Evolutionary conservation across 108 stramenopile species (phyloP), one percentile per base, ranked within the genome.

Genomic region (Conticribra weissflogii): DNA sequence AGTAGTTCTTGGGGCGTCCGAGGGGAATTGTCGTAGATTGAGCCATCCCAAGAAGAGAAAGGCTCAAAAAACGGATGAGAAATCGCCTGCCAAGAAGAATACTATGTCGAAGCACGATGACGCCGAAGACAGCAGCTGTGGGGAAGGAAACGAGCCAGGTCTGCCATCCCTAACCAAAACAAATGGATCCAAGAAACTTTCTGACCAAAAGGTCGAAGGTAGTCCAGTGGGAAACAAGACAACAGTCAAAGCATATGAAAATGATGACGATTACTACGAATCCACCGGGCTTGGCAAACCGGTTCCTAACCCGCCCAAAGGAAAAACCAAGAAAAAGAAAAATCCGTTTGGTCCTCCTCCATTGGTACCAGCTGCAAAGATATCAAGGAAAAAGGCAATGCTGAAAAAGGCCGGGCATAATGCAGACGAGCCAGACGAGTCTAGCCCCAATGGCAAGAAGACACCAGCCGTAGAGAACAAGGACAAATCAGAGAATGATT

Each of bases 1-100:
- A 45, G 22, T 33, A 21, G 32, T 70, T 0, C 34, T 70, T 50
- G 49, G 41, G 58, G 44, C 8, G n/a, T 18, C 22, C 17, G 24
- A 41, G 36, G 36, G 8, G 36, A 12, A 18, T 2, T 1, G 45
- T 25, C 36, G 8, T 7, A 63, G 23, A 28, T 47, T 30, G 3
- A 49, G 25, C n/a, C 47, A 48, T 1, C 14, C 28, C 25, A 49
- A 63, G 32, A 16, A 30, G 46, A 18, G 46, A 21, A 29, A 18
- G n/a, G 36, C 8, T 41, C 5, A 41, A 41, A 41, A 41, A 5
- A 41, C 5, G 36, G 36, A 41, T 41, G 36, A 41, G 36, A 41
- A 41, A 12, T 9, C 5, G 12, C 36, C 12, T 41, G 36, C 36
- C 36, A 41, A 41, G 36, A 41, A 41, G 36, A 41, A 12, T 9